Base-by-base conservation (phyloP, 148 eudicot species). In the Rhododendron henanense region DNA sequence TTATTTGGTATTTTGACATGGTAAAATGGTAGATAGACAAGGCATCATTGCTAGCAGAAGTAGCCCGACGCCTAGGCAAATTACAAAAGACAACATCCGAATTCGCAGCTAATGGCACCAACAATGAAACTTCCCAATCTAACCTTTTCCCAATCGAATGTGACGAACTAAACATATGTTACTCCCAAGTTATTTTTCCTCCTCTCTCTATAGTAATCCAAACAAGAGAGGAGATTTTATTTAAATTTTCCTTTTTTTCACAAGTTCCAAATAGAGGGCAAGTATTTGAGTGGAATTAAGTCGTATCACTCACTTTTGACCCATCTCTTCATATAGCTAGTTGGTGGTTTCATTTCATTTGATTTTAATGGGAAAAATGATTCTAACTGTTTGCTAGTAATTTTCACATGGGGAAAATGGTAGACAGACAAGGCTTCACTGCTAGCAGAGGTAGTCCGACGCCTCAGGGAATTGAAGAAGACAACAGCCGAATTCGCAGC, bases 371-470 rank as follows among this genome's bases (percentile, higher is more conserved):
- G 69, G 67, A 5, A 21, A 14, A 63, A 23, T 57, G 63, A 57
- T 18, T 23, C 10, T 9, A 63, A 23, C 10, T 23, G 3, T n/a
- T 63, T n/a, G 71, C 11, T 23, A n/a, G n/a, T n/a, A n/a, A 41
- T 63, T 79, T 53, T 35, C 3, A 11, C 15, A 6, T 1, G 13
- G n/a, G 35, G 28, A 81, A 82, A 33, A 33, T 85, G 77, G 6
- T 83, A 96, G 99, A 91, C 96, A 25, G 99, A 96, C 94, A 96
- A 96, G 89, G 99, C 99, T 1, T 92, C 99, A 5, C 88, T 96
- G 85, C 87, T 96, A 67, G 94, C 91, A 9, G 99, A 96, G 84
- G 98, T 92, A 78, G 99, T 96, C 79, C 92, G 97, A 83, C 92
- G 91, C 1, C 89, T 96, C 63, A 92, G 88, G 82, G 98, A 96